These are phyloP conservation scores for Stylosanthes scabra DNA, from an alignment of 331 rosid genomes.

Conservation along the genomic window DNA sequence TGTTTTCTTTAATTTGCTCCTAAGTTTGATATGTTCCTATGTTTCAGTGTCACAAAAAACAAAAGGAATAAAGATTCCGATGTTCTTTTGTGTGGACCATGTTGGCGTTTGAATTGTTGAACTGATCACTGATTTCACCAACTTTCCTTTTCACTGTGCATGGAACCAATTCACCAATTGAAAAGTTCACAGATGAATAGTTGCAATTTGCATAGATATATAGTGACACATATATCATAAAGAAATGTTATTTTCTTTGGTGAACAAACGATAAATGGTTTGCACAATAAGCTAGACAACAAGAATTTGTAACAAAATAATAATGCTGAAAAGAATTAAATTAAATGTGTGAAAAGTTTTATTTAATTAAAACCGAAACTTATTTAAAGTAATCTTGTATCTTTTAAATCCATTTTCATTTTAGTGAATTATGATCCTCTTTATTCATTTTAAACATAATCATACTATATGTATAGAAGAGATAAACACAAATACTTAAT, in stretches of 20 bases:
- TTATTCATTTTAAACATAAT: too few species aligned
- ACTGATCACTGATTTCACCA: conserved; percentile 28
- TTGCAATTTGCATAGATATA: too few species aligned
- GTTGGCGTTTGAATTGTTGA: conserved; percentile 42
- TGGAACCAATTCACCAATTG: conserved; percentile 27
- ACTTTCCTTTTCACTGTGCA: not conserved
- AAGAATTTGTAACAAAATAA: not conserved
- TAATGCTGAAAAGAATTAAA: too few species aligned
- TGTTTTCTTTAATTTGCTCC: not conserved
- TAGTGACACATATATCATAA: too few species aligned
- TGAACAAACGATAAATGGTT: not conserved
- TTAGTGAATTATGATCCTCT: too few species aligned
- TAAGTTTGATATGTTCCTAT: conserved; percentile 21
- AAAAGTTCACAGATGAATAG: not conserved
- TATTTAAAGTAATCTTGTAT: not conserved
- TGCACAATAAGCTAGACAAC: not conserved
- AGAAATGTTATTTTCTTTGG: too few species aligned
- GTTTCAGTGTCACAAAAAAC: conserved; percentile 25
- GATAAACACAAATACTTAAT: too few species aligned
- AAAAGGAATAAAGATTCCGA: not conserved
- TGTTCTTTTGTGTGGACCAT: conserved; percentile 28
- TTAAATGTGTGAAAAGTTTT: too few species aligned
- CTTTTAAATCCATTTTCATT: not conserved
- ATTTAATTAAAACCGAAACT: too few species aligned
- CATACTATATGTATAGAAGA: too few species aligned